Evolutionary conservation across 2,329 filamentous ascomycete genomes (phyloP).

Genomic region (Botrytis aclada): DNA sequence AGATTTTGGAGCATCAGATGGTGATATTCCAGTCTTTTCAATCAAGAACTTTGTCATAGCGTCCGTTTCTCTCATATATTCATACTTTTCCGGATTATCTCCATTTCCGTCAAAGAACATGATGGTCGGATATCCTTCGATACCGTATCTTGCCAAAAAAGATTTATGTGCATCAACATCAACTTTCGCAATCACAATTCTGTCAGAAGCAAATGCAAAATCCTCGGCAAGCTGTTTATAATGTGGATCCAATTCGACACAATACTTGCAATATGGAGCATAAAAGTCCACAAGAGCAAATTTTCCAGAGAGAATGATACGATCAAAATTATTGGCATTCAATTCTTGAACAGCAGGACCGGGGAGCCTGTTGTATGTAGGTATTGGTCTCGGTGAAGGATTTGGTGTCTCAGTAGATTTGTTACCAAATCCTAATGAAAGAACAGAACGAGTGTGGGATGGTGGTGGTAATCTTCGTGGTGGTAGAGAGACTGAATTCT

Average conservation of each 20-base stretch:
- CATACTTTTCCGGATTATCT: slow-evolving; percentile 29
- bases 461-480: slow-evolving; percentile 31
- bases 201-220: slow-evolving; percentile 67
- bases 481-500: slow-evolving; percentile 22
- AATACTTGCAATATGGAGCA: slow-evolving; percentile 96
- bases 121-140: slow-evolving; percentile 77
- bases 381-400: slow-evolving; percentile 23
- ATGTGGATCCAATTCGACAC: slow-evolving; percentile 83
- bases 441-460: slow-evolving; percentile 23
- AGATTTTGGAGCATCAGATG: slow-evolving; percentile 26
- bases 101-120: slow-evolving; percentile 68
- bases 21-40: slow-evolving; percentile 30
- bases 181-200: slow-evolving; percentile 86
- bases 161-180: slow-evolving; percentile 83
- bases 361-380: slow-evolving; percentile 20
- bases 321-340: slow-evolving; percentile 82
- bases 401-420: slow-evolving; percentile 28
- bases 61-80: slow-evolving; percentile 24
- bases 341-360: slow-evolving; percentile 68
- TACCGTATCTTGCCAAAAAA: slow-evolving; percentile 65
- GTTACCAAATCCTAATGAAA: slow-evolving; percentile 33
- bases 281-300: slow-evolving; percentile 96
- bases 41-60: slow-evolving; percentile 30
- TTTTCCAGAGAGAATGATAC: slow-evolving; percentile 83
- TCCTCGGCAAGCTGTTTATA: slow-evolving; percentile 83